Evolutionary conservation across 371 early-diverging fungal genomes (phyloP).

Genomic region (Rhizopus stolonifer): DNA sequence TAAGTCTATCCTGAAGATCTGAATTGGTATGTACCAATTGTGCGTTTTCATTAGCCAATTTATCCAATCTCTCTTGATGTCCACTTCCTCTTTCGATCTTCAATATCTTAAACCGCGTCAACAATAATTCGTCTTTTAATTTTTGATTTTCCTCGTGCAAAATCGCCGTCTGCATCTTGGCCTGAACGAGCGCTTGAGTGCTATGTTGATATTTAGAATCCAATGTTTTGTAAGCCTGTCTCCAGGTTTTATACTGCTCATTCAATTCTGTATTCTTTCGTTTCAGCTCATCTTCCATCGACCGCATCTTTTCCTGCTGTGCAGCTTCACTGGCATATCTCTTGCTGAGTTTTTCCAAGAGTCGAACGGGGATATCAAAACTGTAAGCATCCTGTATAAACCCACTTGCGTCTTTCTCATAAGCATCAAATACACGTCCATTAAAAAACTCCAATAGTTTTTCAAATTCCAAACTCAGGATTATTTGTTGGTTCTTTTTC

Average conservation of each 20-base stretch:
- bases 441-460: constrained; percentile 80
- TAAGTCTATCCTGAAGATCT: constrained; percentile 65
- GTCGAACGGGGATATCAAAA: constrained; percentile 27
- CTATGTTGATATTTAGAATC: constrained; percentile 71
- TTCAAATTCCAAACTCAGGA: constrained; percentile 82
- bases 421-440: constrained; percentile 71
- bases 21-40: constrained; percentile 61
- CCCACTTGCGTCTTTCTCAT: constrained; percentile 35
- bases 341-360: constrained; percentile 25
- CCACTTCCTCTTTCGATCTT: constrained; percentile 22
- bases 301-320: constrained; percentile 25
- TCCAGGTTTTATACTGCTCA: constrained; percentile 56
- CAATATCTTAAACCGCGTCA: constrained; percentile 6
- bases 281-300: constrained; percentile 55
- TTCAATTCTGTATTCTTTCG: constrained; percentile 66
- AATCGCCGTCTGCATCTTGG: constrained; percentile 55
- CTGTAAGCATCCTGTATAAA: constrained; percentile 38
- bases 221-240: constrained; percentile 59
- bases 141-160: constrained; percentile 54
- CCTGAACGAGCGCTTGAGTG: constrained; percentile 51
- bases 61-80: constrained; percentile 67
- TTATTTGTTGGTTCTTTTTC: constrained; percentile 67
- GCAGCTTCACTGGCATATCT: constrained; percentile 31
- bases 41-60: constrained; percentile 67
- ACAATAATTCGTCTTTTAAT: constrained; percentile 49